Evolutionary conservation across 306 rosid genomes (phyloP).

Genomic region (Quercus mongolica): DNA sequence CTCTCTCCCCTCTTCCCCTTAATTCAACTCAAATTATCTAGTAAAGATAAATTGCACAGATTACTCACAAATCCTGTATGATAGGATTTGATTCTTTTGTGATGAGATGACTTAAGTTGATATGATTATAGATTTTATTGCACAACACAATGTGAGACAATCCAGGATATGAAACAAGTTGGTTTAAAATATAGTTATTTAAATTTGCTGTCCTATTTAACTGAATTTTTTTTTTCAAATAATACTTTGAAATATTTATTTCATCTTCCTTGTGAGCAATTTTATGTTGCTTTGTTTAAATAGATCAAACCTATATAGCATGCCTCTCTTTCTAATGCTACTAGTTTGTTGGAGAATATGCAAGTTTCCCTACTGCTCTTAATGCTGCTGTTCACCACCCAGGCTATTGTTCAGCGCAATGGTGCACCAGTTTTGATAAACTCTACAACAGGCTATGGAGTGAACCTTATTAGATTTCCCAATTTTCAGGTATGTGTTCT

Average conservation of each 20-base stretch:
- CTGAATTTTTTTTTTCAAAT: background rate
- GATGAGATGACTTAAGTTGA: background rate
- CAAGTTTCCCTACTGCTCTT: background rate
- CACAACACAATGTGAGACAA: background rate
- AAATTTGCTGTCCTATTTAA: background rate
- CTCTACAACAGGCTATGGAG: conserved; percentile 3
- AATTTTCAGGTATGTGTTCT: conserved; percentile 25
- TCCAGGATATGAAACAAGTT: background rate
- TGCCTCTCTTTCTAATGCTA: background rate
- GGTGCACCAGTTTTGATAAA: conserved; percentile 8
- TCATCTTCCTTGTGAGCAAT: background rate
- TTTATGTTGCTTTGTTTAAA: background rate
- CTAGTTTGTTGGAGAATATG: background rate
- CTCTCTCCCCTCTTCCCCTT: no score
- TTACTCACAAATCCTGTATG: background rate
- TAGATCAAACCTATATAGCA: background rate
- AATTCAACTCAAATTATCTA: no score
- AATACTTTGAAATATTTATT: background rate
- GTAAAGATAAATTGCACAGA: background rate
- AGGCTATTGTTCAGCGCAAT: conserved; percentile 16
- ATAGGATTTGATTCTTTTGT: no score
- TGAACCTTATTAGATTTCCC: conserved; percentile 1
- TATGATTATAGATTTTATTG: background rate
- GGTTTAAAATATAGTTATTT: background rate
- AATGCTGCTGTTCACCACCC: background rate